Evolutionary conservation across 768 basidiomycete genomes (phyloP).

Genomic region (Suillus subaureus): DNA sequence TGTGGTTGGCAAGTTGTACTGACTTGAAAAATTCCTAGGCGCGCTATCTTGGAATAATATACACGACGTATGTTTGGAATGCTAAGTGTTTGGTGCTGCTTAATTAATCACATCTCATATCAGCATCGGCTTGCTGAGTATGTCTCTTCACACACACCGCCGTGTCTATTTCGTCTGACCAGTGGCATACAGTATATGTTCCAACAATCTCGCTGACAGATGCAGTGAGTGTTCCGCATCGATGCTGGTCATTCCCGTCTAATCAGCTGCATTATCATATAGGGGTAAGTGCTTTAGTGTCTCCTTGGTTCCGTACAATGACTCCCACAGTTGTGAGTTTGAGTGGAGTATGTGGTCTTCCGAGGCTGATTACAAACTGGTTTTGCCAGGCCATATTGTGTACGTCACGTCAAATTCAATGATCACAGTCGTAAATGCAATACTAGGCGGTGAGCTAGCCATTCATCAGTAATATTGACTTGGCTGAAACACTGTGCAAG

Average conservation of each 20-base stretch:
- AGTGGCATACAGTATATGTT: not conserved
- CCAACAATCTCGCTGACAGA: not conserved
- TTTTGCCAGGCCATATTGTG: not conserved
- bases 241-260: not conserved
- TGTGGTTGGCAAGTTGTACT: not conserved
- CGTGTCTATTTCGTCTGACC: not conserved
- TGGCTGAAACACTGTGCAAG: not conserved
- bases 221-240: not conserved
- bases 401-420: not conserved
- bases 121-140: not conserved
- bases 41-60: constrained; percentile 3
- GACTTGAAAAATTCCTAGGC: not conserved
- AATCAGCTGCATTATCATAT: not conserved
- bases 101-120: not conserved
- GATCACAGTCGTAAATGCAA: not conserved
- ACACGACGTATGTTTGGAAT: not conserved
- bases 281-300: not conserved
- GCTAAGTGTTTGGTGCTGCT: not conserved
- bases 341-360: not conserved
- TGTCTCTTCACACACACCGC: not conserved
- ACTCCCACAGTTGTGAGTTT: not conserved
- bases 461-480: not conserved
- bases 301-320: not conserved
- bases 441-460: not conserved
- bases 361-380: not conserved